Evolutionary conservation across 805 yeast genomes (phyloP).

Genomic region (Candida sakaeoensis): DNA sequence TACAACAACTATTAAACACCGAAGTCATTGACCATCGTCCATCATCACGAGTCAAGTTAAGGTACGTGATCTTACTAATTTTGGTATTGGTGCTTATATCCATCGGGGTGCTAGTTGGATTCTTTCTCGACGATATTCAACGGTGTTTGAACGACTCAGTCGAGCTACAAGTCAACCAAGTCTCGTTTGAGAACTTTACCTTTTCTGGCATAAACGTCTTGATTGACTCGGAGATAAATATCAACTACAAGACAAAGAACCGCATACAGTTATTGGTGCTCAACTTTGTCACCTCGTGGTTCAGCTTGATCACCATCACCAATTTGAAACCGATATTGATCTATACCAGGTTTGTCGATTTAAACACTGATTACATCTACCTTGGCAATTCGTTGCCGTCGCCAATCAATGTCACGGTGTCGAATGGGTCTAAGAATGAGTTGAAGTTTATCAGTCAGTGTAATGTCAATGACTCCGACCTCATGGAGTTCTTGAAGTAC

Average conservation of each 20-base stretch:
- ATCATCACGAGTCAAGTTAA: neutral
- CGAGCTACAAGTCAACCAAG: conserved; percentile 19
- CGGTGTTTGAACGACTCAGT: conserved; percentile 14
- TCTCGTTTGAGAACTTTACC: conserved; percentile 21
- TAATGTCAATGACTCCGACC: conserved; percentile 16
- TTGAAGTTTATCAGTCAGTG: conserved; percentile 23
- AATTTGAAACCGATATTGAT: conserved; percentile 19
- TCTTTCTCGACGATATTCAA: conserved; percentile 1
- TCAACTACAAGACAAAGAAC: conserved; percentile 25
- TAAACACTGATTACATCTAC: conserved; percentile 15
- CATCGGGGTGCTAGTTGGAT: neutral
- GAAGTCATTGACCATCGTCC: neutral
- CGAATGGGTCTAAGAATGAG: conserved; percentile 17
- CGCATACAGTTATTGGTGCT: conserved; percentile 18
- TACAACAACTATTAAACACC: neutral
- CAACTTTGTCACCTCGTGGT: conserved; percentile 17
- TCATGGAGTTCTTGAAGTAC: conserved; percentile 15
- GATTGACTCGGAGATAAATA: conserved; percentile 21
- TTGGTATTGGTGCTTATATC: neutral
- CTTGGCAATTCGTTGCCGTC: conserved; percentile 24
- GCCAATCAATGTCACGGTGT: conserved; percentile 18
- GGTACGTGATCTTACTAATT: neutral
- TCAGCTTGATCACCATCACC: conserved; percentile 22
- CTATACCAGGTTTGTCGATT: conserved; percentile 14
- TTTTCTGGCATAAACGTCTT: conserved; percentile 27